These are phyloP conservation scores for Fusarium sp. DNA, from an alignment of 2,329 filamentous ascomycete genomes.

Conservation along the genomic window DNA sequence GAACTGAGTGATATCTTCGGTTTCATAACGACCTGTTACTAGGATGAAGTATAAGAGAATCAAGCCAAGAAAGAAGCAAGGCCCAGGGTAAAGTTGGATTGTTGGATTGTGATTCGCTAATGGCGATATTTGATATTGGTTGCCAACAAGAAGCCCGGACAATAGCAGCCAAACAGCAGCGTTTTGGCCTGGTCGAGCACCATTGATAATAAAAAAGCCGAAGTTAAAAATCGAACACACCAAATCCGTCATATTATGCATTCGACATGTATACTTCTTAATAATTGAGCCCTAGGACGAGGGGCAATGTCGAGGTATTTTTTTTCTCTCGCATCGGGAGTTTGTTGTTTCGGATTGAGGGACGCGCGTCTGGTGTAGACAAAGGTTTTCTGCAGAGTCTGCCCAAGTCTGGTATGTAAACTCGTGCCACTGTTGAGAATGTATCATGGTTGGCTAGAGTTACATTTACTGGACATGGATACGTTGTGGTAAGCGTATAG, in stretches of 20 bases:
- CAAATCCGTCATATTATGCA: neutral
- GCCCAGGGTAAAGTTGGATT: neutral
- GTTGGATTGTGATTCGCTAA: slow-evolving; percentile 26
- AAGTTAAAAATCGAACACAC: slow-evolving; percentile 2
- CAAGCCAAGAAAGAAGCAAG: slow-evolving; percentile 1
- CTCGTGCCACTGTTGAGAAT: slow-evolving; percentile 32
- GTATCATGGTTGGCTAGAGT: slow-evolving; percentile 22
- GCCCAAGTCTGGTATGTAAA: slow-evolving; percentile 39
- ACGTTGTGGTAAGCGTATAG: slow-evolving; percentile 7
- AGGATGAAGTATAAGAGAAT: neutral
- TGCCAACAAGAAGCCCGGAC: neutral
- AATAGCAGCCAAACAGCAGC: slow-evolving; percentile 5
- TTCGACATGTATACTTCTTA: neutral
- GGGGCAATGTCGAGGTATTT: slow-evolving; percentile 9
- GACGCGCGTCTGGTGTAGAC: slow-evolving; percentile 36
- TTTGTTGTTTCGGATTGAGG: slow-evolving; percentile 33
- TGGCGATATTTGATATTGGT: slow-evolving; percentile 10
- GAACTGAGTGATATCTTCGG: neutral
- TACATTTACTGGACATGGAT: slow-evolving; percentile 12
- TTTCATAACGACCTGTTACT: neutral
- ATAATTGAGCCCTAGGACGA: slow-evolving; percentile 9
- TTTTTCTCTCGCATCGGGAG: slow-evolving; percentile 12
- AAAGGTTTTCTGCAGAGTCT: slow-evolving; percentile 23
- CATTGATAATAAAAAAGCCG: slow-evolving; percentile 4
- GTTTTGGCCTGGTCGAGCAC: slow-evolving; percentile 1